Evolutionary conservation across 2,329 filamentous ascomycete genomes (phyloP).

Genomic region (Calcarisporium arbuscula): DNA sequence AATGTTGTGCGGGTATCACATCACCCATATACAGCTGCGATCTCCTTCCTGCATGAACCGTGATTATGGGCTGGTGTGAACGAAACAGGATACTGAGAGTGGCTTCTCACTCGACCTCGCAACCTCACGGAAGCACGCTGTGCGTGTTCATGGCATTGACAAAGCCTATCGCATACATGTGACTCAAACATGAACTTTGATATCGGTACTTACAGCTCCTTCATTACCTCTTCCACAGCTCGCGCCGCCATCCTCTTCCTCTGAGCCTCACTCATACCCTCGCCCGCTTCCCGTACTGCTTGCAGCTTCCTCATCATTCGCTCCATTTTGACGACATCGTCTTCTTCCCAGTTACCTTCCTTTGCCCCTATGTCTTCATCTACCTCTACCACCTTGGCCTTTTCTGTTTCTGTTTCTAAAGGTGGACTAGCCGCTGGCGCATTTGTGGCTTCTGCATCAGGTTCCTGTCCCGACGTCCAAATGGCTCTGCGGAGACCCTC

Average conservation of each 20-base stretch:
- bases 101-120: too few species aligned
- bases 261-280: constrained; percentile 54
- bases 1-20: too few species aligned
- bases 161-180: too few species aligned
- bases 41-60: too few species aligned
- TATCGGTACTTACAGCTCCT: constrained; percentile 47
- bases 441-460: constrained; percentile 10
- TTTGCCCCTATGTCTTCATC: constrained; percentile 14
- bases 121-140: too few species aligned
- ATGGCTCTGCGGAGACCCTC: constrained; percentile 46
- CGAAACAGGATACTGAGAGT: too few species aligned
- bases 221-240: constrained; percentile 60
- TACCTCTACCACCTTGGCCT: constrained; percentile 2
- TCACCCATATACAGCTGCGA: too few species aligned
- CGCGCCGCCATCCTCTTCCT: constrained; percentile 53
- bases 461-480: constrained; percentile 30
- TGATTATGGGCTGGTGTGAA: too few species aligned
- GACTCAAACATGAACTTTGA: too few species aligned
- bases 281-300: constrained; percentile 53
- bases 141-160: too few species aligned
- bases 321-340: constrained; percentile 54
- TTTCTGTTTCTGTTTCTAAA: not conserved
- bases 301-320: constrained; percentile 59
- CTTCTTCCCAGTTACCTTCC: constrained; percentile 35
- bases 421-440: constrained; percentile 4